These are phyloP conservation scores for Starmera caribaea DNA, from an alignment of 805 yeast species.

Conservation along the genomic window DNA sequence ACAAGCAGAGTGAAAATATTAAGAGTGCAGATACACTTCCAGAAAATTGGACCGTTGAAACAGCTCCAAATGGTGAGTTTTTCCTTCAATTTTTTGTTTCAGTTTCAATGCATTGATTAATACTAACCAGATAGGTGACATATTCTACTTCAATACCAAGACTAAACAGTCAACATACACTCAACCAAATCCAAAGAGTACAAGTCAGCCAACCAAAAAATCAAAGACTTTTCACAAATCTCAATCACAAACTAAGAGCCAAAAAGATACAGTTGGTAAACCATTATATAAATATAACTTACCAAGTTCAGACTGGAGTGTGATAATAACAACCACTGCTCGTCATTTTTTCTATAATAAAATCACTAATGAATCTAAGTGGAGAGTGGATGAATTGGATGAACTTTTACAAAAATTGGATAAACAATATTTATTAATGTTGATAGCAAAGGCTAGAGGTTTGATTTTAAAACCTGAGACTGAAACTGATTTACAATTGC, in stretches of 20 bases:
- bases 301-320: conserved; percentile 26
- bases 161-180: conserved; percentile 30
- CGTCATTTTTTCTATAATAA: conserved; percentile 30
- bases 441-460: conserved; percentile 31
- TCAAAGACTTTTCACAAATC: background rate
- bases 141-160: conserved; percentile 27
- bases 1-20: no score
- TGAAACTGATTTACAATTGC: conserved; percentile 3
- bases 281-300: conserved; percentile 5
- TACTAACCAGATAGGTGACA: conserved; percentile 14
- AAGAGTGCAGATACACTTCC: conserved; percentile 8
- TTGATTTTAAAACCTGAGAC: conserved; percentile 11
- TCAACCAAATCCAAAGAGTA: conserved; percentile 17
- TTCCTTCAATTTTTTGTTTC: background rate
- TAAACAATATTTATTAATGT: conserved; percentile 17
- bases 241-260: conserved; percentile 2
- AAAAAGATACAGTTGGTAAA: conserved; percentile 8
- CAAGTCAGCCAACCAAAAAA: background rate
- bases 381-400: conserved; percentile 25
- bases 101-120: background rate
- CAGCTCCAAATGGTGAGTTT: conserved; percentile 25
- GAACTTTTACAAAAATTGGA: conserved; percentile 19
- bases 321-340: conserved; percentile 34
- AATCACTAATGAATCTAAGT: conserved; percentile 19
- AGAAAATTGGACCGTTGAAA: conserved; percentile 27